These are phyloP conservation scores for Diaporthe aspalathi DNA, from an alignment of 2,329 filamentous ascomycete species.

Conservation along the genomic window DNA sequence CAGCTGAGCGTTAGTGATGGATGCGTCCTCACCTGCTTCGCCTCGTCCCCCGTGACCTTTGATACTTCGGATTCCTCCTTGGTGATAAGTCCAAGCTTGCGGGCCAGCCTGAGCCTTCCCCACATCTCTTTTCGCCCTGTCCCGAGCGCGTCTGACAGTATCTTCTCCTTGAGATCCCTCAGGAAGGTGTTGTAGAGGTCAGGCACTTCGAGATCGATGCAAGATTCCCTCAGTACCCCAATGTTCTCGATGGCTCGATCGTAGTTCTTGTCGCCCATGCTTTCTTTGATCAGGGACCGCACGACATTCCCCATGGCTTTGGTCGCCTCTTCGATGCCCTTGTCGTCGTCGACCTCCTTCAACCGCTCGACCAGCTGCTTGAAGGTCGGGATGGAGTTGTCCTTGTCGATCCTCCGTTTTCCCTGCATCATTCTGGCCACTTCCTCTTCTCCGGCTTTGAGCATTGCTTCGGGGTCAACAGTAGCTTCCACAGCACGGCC, in stretches of 20 bases:
- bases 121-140: slow-evolving; percentile 87
- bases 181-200: slow-evolving; percentile 81
- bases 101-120: slow-evolving; percentile 73
- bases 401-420: slow-evolving; percentile 57
- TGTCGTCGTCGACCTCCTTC: slow-evolving; percentile 63
- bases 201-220: slow-evolving; percentile 81
- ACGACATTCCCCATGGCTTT: slow-evolving; percentile 82
- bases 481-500: neutral
- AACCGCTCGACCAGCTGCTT: slow-evolving; percentile 73
- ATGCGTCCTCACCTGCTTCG: slow-evolving; percentile 62
- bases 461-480: neutral
- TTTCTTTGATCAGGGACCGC: slow-evolving; percentile 74
- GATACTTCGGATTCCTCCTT: slow-evolving; percentile 71
- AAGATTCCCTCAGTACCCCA: slow-evolving; percentile 80
- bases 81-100: slow-evolving; percentile 78
- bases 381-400: slow-evolving; percentile 91
- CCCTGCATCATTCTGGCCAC: slow-evolving; percentile 42
- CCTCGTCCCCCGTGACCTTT: slow-evolving; percentile 76
- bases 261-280: slow-evolving; percentile 81
- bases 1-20: neutral
- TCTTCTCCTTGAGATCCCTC: slow-evolving; percentile 74
- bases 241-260: slow-evolving; percentile 80
- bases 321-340: slow-evolving; percentile 73
- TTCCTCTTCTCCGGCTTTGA: slow-evolving; percentile 39
- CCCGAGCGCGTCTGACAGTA: slow-evolving; percentile 76